Base-by-base conservation (phyloP, 1,139 yeast species). In the Yamadazyma atmosphaerica region DNA sequence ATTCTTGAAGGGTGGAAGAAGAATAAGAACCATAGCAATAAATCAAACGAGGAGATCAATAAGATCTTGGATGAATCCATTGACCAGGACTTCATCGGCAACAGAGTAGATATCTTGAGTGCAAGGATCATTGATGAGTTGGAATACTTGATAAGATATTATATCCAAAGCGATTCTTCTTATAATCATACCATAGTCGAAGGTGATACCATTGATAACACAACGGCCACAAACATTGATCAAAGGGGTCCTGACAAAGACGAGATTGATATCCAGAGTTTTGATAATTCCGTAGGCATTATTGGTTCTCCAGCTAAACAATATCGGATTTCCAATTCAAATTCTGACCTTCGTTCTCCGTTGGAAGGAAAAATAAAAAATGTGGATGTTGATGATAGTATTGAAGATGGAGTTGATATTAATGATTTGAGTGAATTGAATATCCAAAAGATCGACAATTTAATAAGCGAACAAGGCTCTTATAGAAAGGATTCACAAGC, bases 41-140 rank as follows among this genome's bases (percentile, higher is more conserved):
- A 46, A 32, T 36, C 49, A 10, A 36, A 34, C 12, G 52, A 49
- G 32, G 45, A 45, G 21, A 33, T 45, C 26, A 42, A 51, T 35
- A 34, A 39, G 16, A 39, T 47, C 4, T 43, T 49, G 14, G 46
- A 49, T 34, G 49, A 39, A 6, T 35, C 41, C 9, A 39, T 43
- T n/a, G 31, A 46, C 13, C 45, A 43, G 13, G 54, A 54, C 15
- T 34, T 46, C 12, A 58, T 68, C 13, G 71, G 72, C 4, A 69
- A 69, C 3, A 73, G 83, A 46, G 74, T 83, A 38, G 97, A 88
- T 60, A 68, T 86, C 11, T 64, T 88, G 41, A 83, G 94, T 56
- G 92, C 94, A 2, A 68, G 94, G 48, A 83, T 87, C 1, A 74
- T 86, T 30, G 87, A 84, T 49, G 95, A 88, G 56, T 76, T 86